These are phyloP conservation scores for Talaromyces sp. DNA, from an alignment of 2,329 filamentous ascomycete genomes.

Conservation along the genomic window DNA sequence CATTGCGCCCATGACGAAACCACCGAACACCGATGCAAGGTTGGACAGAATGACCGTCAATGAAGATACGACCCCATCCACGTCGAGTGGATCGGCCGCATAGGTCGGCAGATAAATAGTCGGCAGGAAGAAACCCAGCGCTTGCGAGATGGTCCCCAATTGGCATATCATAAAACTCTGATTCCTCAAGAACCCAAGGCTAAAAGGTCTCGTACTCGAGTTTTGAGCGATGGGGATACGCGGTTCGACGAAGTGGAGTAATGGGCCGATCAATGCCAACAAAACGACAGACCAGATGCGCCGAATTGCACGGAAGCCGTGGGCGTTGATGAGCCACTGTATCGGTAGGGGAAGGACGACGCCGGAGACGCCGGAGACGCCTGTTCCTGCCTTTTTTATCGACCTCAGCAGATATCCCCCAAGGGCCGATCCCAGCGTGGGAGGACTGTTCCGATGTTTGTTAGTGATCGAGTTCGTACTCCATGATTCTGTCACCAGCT, in stretches of 20 bases:
- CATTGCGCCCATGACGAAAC: constrained; percentile 40
- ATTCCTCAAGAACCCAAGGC: constrained; percentile 32
- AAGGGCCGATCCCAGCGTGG: neutral
- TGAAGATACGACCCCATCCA: constrained; percentile 23
- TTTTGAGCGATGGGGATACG: constrained; percentile 24
- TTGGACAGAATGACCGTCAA: constrained; percentile 30
- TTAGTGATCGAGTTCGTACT: neutral
- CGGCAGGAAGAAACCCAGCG: constrained; percentile 36
- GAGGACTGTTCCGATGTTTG: neutral
- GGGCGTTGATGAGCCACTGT: constrained; percentile 29
- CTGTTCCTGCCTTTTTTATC: constrained; percentile 25
- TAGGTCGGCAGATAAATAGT: constrained; percentile 35
- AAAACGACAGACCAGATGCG: constrained; percentile 27
- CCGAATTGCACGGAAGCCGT: constrained; percentile 27
- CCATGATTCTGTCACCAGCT: neutral
- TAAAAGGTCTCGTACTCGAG: constrained; percentile 23
- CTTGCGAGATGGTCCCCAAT: constrained; percentile 33
- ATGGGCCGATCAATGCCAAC: constrained; percentile 39
- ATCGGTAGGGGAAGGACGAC: constrained; percentile 31
- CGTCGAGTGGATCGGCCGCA: constrained; percentile 15
- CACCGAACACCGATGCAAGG: constrained; percentile 30
- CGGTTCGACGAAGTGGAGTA: constrained; percentile 33
- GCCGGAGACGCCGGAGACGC: constrained; percentile 31
- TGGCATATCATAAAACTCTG: constrained; percentile 39
- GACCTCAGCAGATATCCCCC: neutral